These are phyloP conservation scores for Telopea speciosissima DNA, from an alignment of 177 flowering plant species.

Conservation along the genomic window DNA sequence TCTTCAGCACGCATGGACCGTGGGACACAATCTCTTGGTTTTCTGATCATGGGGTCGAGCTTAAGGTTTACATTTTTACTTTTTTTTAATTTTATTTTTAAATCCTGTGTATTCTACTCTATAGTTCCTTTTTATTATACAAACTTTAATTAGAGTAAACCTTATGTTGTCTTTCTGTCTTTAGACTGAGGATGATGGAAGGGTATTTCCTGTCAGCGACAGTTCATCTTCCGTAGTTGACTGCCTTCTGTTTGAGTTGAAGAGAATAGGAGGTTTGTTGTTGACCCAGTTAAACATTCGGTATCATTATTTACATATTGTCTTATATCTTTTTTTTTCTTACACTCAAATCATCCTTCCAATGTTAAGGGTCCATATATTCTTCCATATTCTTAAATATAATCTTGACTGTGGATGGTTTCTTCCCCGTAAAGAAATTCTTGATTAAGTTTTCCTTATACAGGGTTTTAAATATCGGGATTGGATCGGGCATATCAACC, in stretches of 20 bases:
- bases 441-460: no score
- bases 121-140: slow-evolving; percentile 9
- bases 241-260: slow-evolving; percentile 75
- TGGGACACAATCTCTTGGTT: slow-evolving; percentile 95
- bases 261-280: slow-evolving; percentile 55
- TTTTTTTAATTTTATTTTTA: no score
- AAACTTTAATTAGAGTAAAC: not conserved
- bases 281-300: not conserved
- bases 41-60: slow-evolving; percentile 69
- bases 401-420: not conserved
- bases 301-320: not conserved
- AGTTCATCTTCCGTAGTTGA: slow-evolving; percentile 78
- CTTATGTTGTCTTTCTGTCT: slow-evolving; percentile 5
- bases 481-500: no score
- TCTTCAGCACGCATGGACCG: slow-evolving; percentile 78
- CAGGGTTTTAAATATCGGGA: no score
- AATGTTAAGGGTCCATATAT: no score
- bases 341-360: not conserved
- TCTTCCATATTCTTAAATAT: no score
- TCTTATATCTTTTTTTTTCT: not conserved
- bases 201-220: slow-evolving; percentile 90
- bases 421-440: not conserved
- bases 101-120: slow-evolving; percentile 2
- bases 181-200: slow-evolving; percentile 88
- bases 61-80: slow-evolving; percentile 56